These are phyloP conservation scores for Monotropa hypopitys DNA, from an alignment of 179 eudicot genomes.

Conservation along the genomic window DNA sequence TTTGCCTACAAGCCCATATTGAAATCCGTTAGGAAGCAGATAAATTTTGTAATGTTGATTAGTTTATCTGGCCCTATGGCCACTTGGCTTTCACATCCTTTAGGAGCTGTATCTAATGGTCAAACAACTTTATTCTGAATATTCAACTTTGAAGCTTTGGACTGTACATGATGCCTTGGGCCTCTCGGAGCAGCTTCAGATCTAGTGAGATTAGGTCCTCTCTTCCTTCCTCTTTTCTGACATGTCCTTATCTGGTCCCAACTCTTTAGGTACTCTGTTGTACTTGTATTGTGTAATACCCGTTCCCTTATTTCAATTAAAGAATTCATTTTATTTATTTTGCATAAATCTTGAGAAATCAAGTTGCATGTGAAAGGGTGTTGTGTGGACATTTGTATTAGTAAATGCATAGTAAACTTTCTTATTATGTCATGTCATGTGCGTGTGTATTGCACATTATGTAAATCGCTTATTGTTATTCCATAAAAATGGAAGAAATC, in stretches of 20 bases:
- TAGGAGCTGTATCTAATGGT: not conserved
- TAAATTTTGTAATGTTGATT: not conserved
- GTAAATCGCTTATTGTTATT: no score
- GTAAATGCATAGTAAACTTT: no score
- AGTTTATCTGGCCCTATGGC: not conserved
- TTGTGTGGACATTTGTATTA: no score
- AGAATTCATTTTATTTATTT: no score
- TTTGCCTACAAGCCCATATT: not conserved
- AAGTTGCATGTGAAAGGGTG: no score
- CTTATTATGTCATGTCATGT: no score
- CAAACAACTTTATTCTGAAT: not conserved
- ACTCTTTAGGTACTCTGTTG: not conserved
- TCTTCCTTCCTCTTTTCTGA: not conserved
- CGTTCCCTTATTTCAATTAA: no score
- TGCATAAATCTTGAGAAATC: no score
- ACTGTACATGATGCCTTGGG: not conserved
- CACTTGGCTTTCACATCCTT: not conserved
- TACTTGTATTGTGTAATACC: not conserved
- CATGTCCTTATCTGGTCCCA: not conserved
- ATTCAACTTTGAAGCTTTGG: not conserved
- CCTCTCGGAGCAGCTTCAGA: not conserved
- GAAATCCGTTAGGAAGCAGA: not conserved
- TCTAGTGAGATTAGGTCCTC: not conserved
- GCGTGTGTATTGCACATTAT: no score
- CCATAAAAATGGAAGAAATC: no score